Evolutionary conservation across 768 basidiomycete species (phyloP).

Genomic region (Termitomyces sp.): DNA sequence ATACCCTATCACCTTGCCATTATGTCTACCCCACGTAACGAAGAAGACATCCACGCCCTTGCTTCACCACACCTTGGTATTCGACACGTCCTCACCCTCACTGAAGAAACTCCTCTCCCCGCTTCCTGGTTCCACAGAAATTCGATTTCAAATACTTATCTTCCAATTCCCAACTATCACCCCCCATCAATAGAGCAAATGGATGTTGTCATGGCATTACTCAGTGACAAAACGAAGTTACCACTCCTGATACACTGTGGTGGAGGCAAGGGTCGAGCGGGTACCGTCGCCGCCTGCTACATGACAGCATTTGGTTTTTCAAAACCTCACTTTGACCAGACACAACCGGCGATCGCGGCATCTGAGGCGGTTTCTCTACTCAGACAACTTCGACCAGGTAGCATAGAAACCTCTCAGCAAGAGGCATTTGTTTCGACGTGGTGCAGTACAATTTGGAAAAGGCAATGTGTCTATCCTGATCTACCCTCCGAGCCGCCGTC

Average conservation of each 20-base stretch:
- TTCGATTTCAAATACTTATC: constrained; percentile 44
- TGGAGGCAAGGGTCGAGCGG: constrained; percentile 58
- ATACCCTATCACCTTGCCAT: constrained; percentile 52
- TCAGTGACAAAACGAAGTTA: constrained; percentile 37
- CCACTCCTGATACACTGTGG: constrained; percentile 56
- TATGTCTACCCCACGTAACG: constrained; percentile 52
- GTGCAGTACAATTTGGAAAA: constrained; percentile 55
- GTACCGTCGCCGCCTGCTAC: constrained; percentile 57
- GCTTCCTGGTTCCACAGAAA: constrained; percentile 40
- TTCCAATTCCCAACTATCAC: constrained; percentile 47
- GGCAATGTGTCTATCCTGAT: constrained; percentile 44
- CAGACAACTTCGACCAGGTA: constrained; percentile 47
- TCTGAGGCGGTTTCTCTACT: constrained; percentile 40
- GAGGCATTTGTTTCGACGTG: constrained; percentile 53
- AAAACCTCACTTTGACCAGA: constrained; percentile 30
- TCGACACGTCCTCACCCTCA: constrained; percentile 52
- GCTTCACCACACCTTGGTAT: constrained; percentile 43
- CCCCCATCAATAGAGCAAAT: constrained; percentile 57
- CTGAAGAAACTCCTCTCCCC: constrained; percentile 47
- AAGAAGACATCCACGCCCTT: constrained; percentile 43
- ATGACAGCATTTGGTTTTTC: constrained; percentile 51
- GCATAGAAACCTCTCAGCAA: constrained; percentile 51
- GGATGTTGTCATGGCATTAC: constrained; percentile 45
- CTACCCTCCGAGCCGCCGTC: constrained; percentile 45
- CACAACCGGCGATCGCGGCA: constrained; percentile 43